A percentile compares a stretch with the other conserved stretches of the same genome.
Conservation (phyloP, 768 basidiomycete species). For the Boletus subparvulus region DNA sequence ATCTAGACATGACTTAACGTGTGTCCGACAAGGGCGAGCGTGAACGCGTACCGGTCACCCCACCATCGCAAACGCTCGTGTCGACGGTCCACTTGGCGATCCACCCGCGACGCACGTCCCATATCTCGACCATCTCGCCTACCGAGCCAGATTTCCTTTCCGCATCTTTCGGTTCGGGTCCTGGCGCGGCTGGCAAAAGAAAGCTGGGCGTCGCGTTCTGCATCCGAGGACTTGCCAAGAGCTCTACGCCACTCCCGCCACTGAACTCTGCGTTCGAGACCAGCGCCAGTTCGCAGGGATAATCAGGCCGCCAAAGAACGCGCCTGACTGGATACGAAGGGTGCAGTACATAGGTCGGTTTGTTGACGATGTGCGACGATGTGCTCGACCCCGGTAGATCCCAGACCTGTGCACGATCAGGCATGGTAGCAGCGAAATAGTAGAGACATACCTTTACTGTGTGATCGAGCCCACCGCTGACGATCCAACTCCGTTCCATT, state of each 20-base stretch:
- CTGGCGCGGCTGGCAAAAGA: conserved; percentile 9
- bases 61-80: conserved; percentile 64
- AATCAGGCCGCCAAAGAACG: conserved; percentile 73
- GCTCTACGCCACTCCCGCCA: conserved; percentile 25
- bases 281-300: conserved; percentile 73
- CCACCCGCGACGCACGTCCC: conserved; percentile 82
- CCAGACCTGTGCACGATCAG: conserved; percentile 56
- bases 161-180: conserved; percentile 14
- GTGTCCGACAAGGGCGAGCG: neutral
- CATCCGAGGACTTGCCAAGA: conserved; percentile 29
- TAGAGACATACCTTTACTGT: conserved; percentile 60
- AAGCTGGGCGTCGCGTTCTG: conserved; percentile 25
- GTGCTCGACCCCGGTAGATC: conserved; percentile 46
- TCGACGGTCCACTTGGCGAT: conserved; percentile 80
- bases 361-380: conserved; percentile 55
- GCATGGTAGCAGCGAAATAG: neutral
- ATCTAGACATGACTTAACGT: conserved; percentile 41
- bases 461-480: conserved; percentile 76
- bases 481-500: conserved; percentile 63
- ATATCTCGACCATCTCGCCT: conserved; percentile 74
- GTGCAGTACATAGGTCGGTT: conserved; percentile 69
- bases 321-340: conserved; percentile 73
- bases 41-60: conserved; percentile 61
- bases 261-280: conserved; percentile 65
- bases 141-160: conserved; percentile 13